Evolutionary conservation across 108 stramenopile genomes (phyloP), one percentile per base, ranked within the genome.

Genomic region (Cyclotella choctawhatcheeana): DNA sequence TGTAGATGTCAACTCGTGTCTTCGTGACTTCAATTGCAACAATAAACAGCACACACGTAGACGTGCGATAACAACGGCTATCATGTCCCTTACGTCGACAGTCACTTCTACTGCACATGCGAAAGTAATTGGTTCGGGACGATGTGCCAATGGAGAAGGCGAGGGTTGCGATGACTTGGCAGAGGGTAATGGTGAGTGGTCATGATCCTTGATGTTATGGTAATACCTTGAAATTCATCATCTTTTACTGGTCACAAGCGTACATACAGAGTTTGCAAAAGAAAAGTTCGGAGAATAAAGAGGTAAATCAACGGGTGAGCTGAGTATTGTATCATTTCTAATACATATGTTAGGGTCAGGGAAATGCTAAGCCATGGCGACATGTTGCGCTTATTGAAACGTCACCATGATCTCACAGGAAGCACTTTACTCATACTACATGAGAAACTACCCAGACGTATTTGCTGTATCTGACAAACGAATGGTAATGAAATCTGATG

Each of bases 361-460:
- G n/a, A n/a, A n/a, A n/a, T n/a, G n/a, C n/a, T 21, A n/a, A 22
- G 1, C 24, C 21, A 2, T 22, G 22, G 29, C 14, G 18, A 53
- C 59, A 69, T 37, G 0, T 5, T 10, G 8, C 50, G 10, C 21
- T 22, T 17, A 21, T 40, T 4, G 3, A 43, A 6, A 43, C 43
- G 14, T 40, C 13, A 6, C 43, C 29, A 14, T 3, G 18, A 3
- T 21, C 18, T 43, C 27, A 37, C 53, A 88, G 84, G 88, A 89
- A 64, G 80, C 85, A 16, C 62, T 77, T 31, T 77, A 86, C 67
- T 88, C 90, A 7, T 94, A 87, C 53, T 88, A 94, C 79, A 90
- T 89, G 84, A 94, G 91, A 67, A 94, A 94, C 69, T 94, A 91
- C 60, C 93, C 93, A 8, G 93, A 90, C 54, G 87, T 85, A 17